Evolutionary conservation across 1,139 yeast genomes (phyloP), one percentile per base, ranked within the genome.

Genomic region (Pichia sp.): DNA sequence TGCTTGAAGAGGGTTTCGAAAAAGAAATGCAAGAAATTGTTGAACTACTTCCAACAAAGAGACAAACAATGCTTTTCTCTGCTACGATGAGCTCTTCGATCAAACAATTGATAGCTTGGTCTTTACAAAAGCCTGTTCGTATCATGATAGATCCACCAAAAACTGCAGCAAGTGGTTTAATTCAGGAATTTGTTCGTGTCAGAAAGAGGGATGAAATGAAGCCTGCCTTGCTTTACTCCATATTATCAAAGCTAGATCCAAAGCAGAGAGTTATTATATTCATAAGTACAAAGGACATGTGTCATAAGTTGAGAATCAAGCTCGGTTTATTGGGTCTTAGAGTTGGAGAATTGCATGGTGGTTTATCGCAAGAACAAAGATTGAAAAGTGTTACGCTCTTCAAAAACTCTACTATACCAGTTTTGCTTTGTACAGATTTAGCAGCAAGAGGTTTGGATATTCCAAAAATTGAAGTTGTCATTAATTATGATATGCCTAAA

Each of bases 371-470:
- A 73, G 99, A 95, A 61, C 99, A 93, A 72, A 92, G 99, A 76
- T 76, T 92, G 63, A 80, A 79, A 60, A 86, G 89, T 65, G 90
- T 95, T 43, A 86, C 84, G 16, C 87, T 84, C 59, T 93, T 93
- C 75, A 89, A 88, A 65, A 84, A 81, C 62, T 76, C 90, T 63
- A 81, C 82, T 14, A 96, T 90, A 33, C 96, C 98, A 2, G 85
- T 93, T 14, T 77, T 93, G 60, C 78, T 93, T 46, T 93, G 98
- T 83, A 95, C 99, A 0, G 99, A 95, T 78, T 81, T 93, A 70
- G 99, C 99, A 0, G 93, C 99, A 33, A 89, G 99, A 81, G 99
- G 99, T 79, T 80, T 93, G 69, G 99, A 93, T 87, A 93, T 93
- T 68, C 98, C 98, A 59, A 92, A 92, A 73, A 91, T 93, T 70